These are phyloP conservation scores for Tricholoma flavovirens DNA, from an alignment of 768 basidiomycete species.

Conservation along the genomic window DNA sequence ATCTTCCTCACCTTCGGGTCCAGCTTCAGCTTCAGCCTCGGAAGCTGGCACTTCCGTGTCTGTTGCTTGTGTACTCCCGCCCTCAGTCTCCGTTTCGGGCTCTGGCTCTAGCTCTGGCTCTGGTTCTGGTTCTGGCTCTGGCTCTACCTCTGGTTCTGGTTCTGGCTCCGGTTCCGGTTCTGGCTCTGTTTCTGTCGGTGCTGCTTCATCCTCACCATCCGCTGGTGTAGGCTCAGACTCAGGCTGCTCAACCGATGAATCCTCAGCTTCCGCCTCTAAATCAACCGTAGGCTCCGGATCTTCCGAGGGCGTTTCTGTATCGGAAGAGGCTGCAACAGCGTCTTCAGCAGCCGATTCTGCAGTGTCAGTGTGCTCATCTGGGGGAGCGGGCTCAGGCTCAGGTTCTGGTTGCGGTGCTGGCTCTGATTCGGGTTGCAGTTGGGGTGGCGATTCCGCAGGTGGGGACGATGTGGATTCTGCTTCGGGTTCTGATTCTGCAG, in stretches of 20 bases:
- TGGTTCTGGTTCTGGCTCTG: neutral
- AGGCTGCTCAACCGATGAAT: no score
- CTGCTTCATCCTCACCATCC: no score
- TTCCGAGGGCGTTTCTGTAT: no score
- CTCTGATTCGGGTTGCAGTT: no score
- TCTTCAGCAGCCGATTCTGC: no score
- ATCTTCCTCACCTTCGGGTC: neutral
- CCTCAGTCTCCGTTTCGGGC: neutral
- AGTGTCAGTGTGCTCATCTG: no score
- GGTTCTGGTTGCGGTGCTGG: no score
- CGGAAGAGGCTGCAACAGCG: no score
- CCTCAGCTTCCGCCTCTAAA: no score
- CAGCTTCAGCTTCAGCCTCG: neutral
- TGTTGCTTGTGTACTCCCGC: neutral
- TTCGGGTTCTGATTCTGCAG: neutral
- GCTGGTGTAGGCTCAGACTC: no score
- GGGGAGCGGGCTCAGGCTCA: no score
- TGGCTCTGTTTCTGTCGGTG: neutral
- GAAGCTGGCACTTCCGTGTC: neutral
- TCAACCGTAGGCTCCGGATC: no score
- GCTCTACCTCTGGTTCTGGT: neutral
- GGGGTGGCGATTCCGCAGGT: neutral
- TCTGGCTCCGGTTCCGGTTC: neutral
- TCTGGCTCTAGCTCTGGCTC: neutral
- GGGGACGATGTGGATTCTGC: neutral